Evolutionary conservation across 2,329 filamentous ascomycete genomes (phyloP), one percentile per base, ranked within the genome.

Genomic region (Berkeleyomyces basicola): DNA sequence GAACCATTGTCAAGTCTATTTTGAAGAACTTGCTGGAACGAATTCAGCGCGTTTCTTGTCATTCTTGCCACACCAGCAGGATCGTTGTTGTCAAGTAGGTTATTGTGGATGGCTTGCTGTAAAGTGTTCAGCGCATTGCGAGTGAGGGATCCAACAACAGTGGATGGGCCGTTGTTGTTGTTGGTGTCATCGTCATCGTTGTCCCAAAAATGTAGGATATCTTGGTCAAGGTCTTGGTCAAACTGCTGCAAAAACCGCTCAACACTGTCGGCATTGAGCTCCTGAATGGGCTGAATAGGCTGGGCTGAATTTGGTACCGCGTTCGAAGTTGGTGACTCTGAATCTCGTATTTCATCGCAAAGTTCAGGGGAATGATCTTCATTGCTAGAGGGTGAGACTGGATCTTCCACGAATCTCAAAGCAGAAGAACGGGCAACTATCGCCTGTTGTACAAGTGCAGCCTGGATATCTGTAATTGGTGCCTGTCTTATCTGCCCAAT

Each of bases 201-300:
- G 10, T 74, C 77, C 80, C 82, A 85, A 59, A 85, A 78, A 39
- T 79, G 78, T 39, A 85, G 68, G 63, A 85, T 78, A 62, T 82
- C 82, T 7, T 78, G 76, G 16, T 80, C 78, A 0, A 78, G 79
- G 14, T 81, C 79, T 7, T 74, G 73, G 9, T 76, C 71, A 6
- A 69, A 62, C 23, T 64, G 63, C 40, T 62, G 60, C n/a, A 64
- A 49, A 42, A 64, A 64, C 16, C 63, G 55, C 14, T 64, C 63
- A 9, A 64, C 63, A 47, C 60, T 62, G n/a, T 64, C 63, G 10
- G 60, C 63, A 46, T 64, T 61, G 7, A 64, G 60, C 49, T 64
- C 60, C 44, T 61, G 60, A 42, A 64, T 64, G n/a, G 46, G 63
- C 3, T 58, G 60, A 1, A 42, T 61, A n/a, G 62, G 47, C 16